Evolutionary conservation across 495 filamentous ascomycete genomes (phyloP), one percentile per base, ranked within the genome.

Genomic region (Podospora australis): DNA sequence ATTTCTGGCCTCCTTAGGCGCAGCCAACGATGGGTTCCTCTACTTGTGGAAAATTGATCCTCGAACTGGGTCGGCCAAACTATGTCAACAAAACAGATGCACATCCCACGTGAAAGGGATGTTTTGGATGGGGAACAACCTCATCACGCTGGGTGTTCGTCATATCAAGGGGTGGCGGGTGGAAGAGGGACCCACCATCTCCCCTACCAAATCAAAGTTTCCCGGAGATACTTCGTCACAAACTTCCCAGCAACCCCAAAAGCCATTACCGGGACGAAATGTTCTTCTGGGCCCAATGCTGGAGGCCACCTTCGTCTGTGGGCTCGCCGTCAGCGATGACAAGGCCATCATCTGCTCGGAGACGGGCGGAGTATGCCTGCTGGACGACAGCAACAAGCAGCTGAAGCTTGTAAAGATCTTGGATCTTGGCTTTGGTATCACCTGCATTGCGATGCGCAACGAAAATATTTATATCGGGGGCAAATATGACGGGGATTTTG

Each of bases 111-210:
- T 96, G 55, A 84, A 81, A 30, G 79, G 82, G 23, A 91, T 96
- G 75, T 80, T 85, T 44, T 98, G 92, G 91, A 78, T 96, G 64
- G 89, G 90, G 14, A 68, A 60, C 44, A 71, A 59, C 48, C 55
- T 72, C 40, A 58, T 77, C 39, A 90, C 83, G 23, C 76, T 88
- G 21, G 92, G 92, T 14, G 85, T 90, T 36, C 80, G 92, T 42
- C 90, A 96, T 71, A 81, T 96, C 56, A 98, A 97, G 64, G 78
- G 94, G 24, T 98, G 92, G 92, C 78, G 85, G 53, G 78, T 89
- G 14, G 87, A 91, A 24, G 83, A 87, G 8, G 60, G 56, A 53
- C 52, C 65, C 50, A 66, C 61, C 34, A 67, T 55, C 17, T 75
- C 67, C 46, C 74, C 71, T 19, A 65, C 65, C 22, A 80, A 78